Evolutionary conservation across 192 early-diverging fungal species (phyloP).

Genomic region (Coemansia sp.): DNA sequence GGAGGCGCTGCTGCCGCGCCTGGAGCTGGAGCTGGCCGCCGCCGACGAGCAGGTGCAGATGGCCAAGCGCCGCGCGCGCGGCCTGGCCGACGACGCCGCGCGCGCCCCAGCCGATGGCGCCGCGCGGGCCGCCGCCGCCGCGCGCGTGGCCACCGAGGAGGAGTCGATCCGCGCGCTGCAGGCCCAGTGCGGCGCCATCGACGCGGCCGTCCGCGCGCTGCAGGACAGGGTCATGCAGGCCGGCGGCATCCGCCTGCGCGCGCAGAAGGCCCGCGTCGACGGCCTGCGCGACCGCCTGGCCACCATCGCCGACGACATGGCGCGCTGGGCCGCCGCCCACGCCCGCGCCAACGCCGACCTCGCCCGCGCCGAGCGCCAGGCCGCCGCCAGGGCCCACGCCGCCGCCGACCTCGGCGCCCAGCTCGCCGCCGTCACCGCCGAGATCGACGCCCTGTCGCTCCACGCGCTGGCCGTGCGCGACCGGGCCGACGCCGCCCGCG

Average conservation of each 20-base stretch:
- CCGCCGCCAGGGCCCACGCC: slow-evolving; percentile 65
- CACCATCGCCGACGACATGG: slow-evolving; percentile 62
- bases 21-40: slow-evolving; percentile 72
- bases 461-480: slow-evolving; percentile 53
- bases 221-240: slow-evolving; percentile 89
- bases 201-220: slow-evolving; percentile 74
- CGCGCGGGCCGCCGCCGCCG: slow-evolving; percentile 38
- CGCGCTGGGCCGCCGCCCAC: slow-evolving; percentile 71
- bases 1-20: slow-evolving; percentile 63
- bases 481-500: slow-evolving; percentile 41
- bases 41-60: slow-evolving; percentile 66
- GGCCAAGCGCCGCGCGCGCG: slow-evolving; percentile 62
- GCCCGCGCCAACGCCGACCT: slow-evolving; percentile 74
- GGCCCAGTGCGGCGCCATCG: slow-evolving; percentile 60
- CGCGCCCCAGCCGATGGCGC: slow-evolving; percentile 4
- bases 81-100: slow-evolving; percentile 32
- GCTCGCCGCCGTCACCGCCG: slow-evolving; percentile 59
- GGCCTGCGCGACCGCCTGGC: slow-evolving; percentile 76
- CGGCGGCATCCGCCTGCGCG: slow-evolving; percentile 82
- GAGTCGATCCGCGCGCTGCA: slow-evolving; percentile 55
- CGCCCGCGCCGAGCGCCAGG: slow-evolving; percentile 63
- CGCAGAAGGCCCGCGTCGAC: slow-evolving; percentile 84
- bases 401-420: slow-evolving; percentile 63
- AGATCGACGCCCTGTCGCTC: slow-evolving; percentile 58
- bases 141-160: slow-evolving; percentile 51